These are phyloP conservation scores for Malassezia japonica DNA, from an alignment of 1,284 basidiomycete species.

Conservation along the genomic window DNA sequence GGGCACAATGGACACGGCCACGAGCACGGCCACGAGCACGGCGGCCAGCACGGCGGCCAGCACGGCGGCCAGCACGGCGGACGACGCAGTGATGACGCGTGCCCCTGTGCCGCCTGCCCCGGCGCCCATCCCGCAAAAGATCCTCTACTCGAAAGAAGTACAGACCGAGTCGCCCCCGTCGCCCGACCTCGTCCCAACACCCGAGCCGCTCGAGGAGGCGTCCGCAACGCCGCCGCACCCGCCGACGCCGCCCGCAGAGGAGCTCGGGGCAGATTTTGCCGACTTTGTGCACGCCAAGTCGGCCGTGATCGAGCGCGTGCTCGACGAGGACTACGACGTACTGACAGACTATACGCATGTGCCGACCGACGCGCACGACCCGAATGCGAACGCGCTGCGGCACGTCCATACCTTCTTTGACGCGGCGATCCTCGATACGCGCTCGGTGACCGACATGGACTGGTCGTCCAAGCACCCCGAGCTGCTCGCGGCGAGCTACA, in stretches of 20 bases:
- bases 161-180: constrained; percentile 62
- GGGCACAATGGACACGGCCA: not conserved
- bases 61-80: not conserved
- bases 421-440: constrained; percentile 55
- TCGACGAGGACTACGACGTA: constrained; percentile 93
- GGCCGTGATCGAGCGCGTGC: constrained; percentile 87
- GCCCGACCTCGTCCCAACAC: not conserved
- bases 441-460: constrained; percentile 88
- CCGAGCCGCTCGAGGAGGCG: constrained; percentile 21
- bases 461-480: constrained; percentile 99
- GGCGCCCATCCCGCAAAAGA: constrained; percentile 57
- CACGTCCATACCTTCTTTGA: constrained; percentile 27
- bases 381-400: constrained; percentile 17
- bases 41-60: not conserved
- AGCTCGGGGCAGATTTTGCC: constrained; percentile 80
- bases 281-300: constrained; percentile 91
- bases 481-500: constrained; percentile 85
- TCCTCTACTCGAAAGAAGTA: constrained; percentile 86
- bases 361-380: constrained; percentile 52
- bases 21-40: not conserved
- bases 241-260: constrained; percentile 52
- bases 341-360: constrained; percentile 82
- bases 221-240: not conserved
- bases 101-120: not conserved
- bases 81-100: not conserved